Percentiles rank a stretch among this genome's conserved stretches.
These are phyloP conservation scores for Ottelia alismoides DNA, from an alignment of 106 monocot genomes.

Conservation along the genomic window DNA sequence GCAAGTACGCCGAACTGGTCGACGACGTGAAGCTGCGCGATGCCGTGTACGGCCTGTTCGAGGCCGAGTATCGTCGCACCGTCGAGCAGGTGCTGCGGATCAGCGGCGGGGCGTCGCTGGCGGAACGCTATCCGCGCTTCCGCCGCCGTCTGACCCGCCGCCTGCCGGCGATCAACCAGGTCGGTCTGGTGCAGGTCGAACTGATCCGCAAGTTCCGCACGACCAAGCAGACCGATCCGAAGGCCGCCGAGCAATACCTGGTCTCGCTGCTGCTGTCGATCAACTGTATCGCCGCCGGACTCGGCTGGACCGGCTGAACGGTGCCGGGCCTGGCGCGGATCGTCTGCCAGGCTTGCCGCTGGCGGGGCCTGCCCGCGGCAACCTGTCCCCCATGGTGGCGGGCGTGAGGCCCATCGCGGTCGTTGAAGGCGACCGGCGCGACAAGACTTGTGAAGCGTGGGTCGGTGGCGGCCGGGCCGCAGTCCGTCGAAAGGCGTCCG, in stretches of 20 bases:
- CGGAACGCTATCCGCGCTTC: neutral
- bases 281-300: neutral
- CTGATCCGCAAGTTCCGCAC: neutral
- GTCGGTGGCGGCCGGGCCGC: too few relatives aligned
- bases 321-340: too few relatives aligned
- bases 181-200: neutral
- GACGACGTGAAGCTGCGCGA: neutral
- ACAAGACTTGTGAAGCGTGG: too few relatives aligned
- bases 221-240: neutral
- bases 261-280: neutral
- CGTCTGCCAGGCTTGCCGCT: neutral
- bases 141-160: neutral
- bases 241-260: neutral
- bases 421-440: too few relatives aligned
- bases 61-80: neutral
- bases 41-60: neutral
- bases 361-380: neutral
- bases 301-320: neutral
- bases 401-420: too few relatives aligned
- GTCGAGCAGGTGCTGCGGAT: neutral
- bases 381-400: neutral
- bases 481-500: too few relatives aligned
- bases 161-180: neutral
- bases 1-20: neutral
- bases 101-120: too few relatives aligned